Evolutionary conservation across 805 yeast species (phyloP).

Genomic region (Ogataea pignaliae): DNA sequence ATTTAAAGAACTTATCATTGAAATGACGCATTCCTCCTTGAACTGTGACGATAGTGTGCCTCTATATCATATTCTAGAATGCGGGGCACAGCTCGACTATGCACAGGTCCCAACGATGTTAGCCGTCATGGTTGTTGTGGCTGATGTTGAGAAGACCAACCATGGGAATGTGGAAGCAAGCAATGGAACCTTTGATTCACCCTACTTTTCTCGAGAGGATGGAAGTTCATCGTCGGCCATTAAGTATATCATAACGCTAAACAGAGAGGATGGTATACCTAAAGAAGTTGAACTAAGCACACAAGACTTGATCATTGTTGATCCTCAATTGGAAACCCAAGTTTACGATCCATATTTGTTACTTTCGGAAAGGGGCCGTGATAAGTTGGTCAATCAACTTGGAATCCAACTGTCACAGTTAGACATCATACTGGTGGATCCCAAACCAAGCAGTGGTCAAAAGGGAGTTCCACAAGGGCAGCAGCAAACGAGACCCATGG

Average conservation of each 20-base stretch:
- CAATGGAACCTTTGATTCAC: no score
- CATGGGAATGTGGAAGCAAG: no score
- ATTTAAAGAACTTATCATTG: constrained; percentile 11
- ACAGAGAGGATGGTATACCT: not conserved
- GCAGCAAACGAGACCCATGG: no score
- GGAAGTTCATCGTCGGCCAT: no score
- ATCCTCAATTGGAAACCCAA: constrained; percentile 5
- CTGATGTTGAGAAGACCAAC: not conserved
- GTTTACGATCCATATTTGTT: no score
- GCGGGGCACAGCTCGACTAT: constrained; percentile 10
- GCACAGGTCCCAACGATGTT: constrained; percentile 19
- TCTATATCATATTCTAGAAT: constrained; percentile 12
- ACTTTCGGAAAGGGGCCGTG: no score
- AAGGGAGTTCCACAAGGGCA: no score
- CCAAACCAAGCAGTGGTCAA: no score
- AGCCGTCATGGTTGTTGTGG: constrained; percentile 2
- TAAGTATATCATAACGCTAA: not conserved
- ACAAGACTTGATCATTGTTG: constrained; percentile 40
- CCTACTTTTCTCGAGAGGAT: no score
- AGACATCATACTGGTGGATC: no score
- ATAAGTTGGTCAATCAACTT: no score
- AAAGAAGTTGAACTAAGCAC: constrained; percentile 6
- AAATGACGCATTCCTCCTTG: constrained; percentile 13
- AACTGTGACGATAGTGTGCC: constrained; percentile 10
- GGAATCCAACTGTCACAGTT: no score